Base-by-base conservation (phyloP, 495 filamentous ascomycete species). In the Xylaria nigripes region DNA sequence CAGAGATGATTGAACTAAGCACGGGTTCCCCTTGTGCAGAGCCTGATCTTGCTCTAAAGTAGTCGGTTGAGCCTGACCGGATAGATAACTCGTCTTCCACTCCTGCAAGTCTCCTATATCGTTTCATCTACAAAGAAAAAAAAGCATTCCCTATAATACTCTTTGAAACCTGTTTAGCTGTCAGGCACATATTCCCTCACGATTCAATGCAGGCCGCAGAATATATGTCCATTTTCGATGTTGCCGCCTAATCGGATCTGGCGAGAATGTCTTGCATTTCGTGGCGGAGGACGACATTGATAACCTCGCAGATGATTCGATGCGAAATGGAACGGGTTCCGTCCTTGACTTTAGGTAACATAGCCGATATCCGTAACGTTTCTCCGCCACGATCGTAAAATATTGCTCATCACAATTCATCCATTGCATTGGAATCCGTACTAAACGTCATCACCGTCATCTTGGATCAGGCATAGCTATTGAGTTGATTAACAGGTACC, bases 401-500 rank as follows among this genome's bases (percentile, higher is more conserved):
- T 46, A 44, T 19, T 53, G 50, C 21, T 48, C 56, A 48, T 58
- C n/a, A 58, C 44, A 56, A 45, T 10, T 50, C 21, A 16, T 56
- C 53, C 53, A 56, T 56, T 6, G 53, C 53, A 18, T 44, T 45
- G 8, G 50, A 50, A 19, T 46, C 53, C 24, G 25, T 56, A 10
- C n/a, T 36, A 45, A 15, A 34, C 44, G 9, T 56, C 53, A 6
- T 36, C 19, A 8, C 36, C 45, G 10, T 56, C 53, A 18, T 56
- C 53, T 12, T 56, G 53, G 0, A 56, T 56, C 16, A 56, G 19
- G 54, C 66, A 69, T 1, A 70, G 45, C 19, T 54, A 53, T n/a
- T n/a, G n/a, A n/a, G 40, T 70, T 69, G 15, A 72, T 60, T 69
- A 69, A 72, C 15, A 72, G 27, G 36, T 67, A 71, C 16, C 51